A percentile compares a stretch with the other conserved stretches of the same genome.
Evolutionary conservation across 2,329 filamentous ascomycete species (phyloP).

Genomic region (Claviceps cyperi): DNA sequence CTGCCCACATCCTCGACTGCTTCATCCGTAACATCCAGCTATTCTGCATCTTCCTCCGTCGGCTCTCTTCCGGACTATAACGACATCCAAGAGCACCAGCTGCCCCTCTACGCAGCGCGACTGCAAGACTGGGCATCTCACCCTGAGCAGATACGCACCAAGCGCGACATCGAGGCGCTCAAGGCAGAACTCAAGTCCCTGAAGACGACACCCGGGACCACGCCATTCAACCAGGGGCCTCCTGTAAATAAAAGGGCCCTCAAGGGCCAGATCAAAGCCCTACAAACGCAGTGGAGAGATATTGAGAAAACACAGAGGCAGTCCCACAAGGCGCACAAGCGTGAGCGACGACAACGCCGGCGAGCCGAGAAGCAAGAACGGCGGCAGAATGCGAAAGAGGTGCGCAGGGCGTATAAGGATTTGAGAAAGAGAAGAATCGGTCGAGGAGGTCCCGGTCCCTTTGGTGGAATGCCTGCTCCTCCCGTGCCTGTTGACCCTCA

Average conservation of each 20-base stretch:
- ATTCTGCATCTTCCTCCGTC: conserved; percentile 23
- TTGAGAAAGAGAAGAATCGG: conserved; percentile 10
- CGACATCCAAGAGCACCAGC: conserved; percentile 31
- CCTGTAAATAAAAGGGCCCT: conserved; percentile 19
- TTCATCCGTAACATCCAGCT: conserved; percentile 20
- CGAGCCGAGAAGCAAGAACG: conserved; percentile 20
- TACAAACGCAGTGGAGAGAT: conserved; percentile 29
- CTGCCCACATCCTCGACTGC: conserved; percentile 22
- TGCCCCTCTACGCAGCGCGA: conserved; percentile 29
- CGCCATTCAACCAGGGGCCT: background rate
- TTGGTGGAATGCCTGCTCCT: conserved; percentile 1
- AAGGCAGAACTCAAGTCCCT: conserved; percentile 29
- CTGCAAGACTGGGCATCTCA: conserved; percentile 34
- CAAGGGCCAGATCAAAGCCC: conserved; percentile 27
- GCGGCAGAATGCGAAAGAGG: conserved; percentile 17
- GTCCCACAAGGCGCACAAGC: conserved; percentile 17
- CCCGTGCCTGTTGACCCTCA: background rate
- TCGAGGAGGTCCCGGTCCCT: conserved; percentile 2
- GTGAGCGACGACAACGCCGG: conserved; percentile 14
- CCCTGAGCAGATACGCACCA: conserved; percentile 35
- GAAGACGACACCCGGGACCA: conserved; percentile 10
- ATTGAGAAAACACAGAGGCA: conserved; percentile 17
- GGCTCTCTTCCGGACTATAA: conserved; percentile 41
- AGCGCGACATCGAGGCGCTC: conserved; percentile 26
- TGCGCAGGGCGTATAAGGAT: conserved; percentile 17